Evolutionary conservation across 495 filamentous ascomycete genomes (phyloP).

Genomic region (Daldinia decipiens): DNA sequence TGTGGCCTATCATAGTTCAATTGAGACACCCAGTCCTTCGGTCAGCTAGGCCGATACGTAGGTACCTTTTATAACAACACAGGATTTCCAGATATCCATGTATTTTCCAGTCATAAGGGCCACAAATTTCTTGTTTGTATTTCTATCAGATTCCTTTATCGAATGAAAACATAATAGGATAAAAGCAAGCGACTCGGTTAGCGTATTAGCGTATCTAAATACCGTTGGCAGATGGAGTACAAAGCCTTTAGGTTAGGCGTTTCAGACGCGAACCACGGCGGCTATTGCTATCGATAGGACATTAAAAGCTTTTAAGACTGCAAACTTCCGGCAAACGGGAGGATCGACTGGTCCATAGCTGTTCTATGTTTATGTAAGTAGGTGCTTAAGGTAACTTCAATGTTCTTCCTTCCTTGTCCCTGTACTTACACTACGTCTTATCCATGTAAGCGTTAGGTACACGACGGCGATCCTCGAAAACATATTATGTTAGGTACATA

Average conservation of each 20-base stretch:
- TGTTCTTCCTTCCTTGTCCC: slow-evolving; percentile 3
- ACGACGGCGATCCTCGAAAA: slow-evolving; percentile 20
- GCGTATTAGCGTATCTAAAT: not conserved
- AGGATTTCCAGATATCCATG: not conserved
- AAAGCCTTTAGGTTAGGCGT: not conserved
- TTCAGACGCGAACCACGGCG: slow-evolving; percentile 22
- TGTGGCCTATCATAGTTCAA: not conserved
- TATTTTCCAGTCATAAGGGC: not conserved
- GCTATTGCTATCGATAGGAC: slow-evolving; percentile 21
- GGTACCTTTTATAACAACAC: not conserved
- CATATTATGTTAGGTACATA: not conserved
- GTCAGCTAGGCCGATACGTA: not conserved
- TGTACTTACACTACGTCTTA: not conserved
- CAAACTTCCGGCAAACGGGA: slow-evolving; percentile 1
- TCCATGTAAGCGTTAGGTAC: not conserved
- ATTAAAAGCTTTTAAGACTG: not conserved
- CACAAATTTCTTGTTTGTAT: not conserved
- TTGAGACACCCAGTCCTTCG: not conserved
- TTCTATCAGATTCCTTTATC: not conserved
- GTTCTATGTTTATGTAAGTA: no score
- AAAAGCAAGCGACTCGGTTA: not conserved
- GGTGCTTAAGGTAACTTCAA: no score
- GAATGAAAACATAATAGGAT: not conserved
- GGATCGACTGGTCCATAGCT: slow-evolving; percentile 21
- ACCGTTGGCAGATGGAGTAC: slow-evolving; percentile 11